Evolutionary conservation across 2,329 filamentous ascomycete genomes (phyloP), one percentile per base, ranked within the genome.

Genomic region (Fusarium nematophilum): DNA sequence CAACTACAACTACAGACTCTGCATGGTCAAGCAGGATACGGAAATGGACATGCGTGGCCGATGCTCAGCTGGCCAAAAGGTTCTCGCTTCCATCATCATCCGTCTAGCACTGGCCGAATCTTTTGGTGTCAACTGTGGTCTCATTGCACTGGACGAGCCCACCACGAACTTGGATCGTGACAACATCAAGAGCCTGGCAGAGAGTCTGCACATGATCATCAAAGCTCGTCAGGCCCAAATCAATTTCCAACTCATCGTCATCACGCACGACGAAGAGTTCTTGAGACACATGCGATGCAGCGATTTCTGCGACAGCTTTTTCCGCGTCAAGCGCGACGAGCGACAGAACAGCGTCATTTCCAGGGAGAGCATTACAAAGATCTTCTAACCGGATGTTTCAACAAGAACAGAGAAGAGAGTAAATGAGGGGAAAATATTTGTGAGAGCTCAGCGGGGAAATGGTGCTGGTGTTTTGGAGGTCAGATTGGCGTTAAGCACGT

Each of bases 31-130:
- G 79, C 90, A 94, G 73, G 93, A 96, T 70, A 92, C 91, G 1
- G 95, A 99, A 76, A 97, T 99, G 93, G 95, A 99, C 78, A 99
- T 99, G 95, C 92, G 95, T 60, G 96, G 95, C 2, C 91, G 95
- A 50, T 99, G 95, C 82, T 96, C 91, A 65, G 95, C 95, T 1
- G 95, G 95, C 4, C 95, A 99, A 75, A 97, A 96, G 77, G 94
- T 99, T 23, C 86, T 99, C 23, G 95, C 95, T 5, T 93, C 90
- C 75, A 99, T 99, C 78, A 96, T 99, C 76, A 97, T 99, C 75
- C 93, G 95, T 2, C 86, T 99, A 23, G 95, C 96, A 10, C 85
- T 99, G 39, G 95, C 95, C 4, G 95, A 99, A 76, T 97, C 93
- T 67, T 99, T 99, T 73, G 95, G 95, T 64, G 86, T 93, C 70